These are phyloP conservation scores for Oryza glaberrima DNA, from an alignment of 176 grass and related monocot genomes.

Conservation along the genomic window DNA sequence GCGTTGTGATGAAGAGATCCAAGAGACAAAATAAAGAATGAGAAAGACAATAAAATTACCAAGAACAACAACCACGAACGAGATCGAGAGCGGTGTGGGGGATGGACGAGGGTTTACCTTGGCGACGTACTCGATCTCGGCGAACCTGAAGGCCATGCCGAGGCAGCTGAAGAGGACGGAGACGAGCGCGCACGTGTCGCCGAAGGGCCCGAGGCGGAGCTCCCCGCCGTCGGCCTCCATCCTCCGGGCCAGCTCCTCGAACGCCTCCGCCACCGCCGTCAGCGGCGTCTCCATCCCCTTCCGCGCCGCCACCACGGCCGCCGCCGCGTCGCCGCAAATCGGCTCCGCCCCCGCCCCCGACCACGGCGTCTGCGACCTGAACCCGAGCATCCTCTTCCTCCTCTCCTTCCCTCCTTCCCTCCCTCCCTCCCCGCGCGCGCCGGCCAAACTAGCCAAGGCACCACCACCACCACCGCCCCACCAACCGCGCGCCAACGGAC, in stretches of 20 bases:
- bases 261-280: constrained; percentile 67
- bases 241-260: constrained; percentile 72
- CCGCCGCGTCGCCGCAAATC: constrained; percentile 35
- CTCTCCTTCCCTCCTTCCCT: not conserved
- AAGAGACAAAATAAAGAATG: not conserved
- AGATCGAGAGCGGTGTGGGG: not conserved
- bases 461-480: not conserved
- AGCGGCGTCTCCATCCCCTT: constrained; percentile 62
- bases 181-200: constrained; percentile 83
- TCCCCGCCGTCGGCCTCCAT: constrained; percentile 52
- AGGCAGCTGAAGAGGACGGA: constrained; percentile 87
- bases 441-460: not conserved
- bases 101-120: constrained; percentile 54
- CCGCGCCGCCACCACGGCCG: constrained; percentile 41
- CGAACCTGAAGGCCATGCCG: constrained; percentile 94
- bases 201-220: constrained; percentile 72
- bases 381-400: constrained; percentile 38
- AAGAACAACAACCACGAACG: no score
- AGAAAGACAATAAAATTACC: not conserved
- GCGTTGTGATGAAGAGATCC: not conserved
- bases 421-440: not conserved
- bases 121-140: constrained; percentile 92
- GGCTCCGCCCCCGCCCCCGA: constrained; percentile 37
- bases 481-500: constrained; percentile 6
- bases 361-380: constrained; percentile 56